phyloP scores from a whole-genome alignment of 179 eudicot species.

The Spinacia oleracea region DNA sequence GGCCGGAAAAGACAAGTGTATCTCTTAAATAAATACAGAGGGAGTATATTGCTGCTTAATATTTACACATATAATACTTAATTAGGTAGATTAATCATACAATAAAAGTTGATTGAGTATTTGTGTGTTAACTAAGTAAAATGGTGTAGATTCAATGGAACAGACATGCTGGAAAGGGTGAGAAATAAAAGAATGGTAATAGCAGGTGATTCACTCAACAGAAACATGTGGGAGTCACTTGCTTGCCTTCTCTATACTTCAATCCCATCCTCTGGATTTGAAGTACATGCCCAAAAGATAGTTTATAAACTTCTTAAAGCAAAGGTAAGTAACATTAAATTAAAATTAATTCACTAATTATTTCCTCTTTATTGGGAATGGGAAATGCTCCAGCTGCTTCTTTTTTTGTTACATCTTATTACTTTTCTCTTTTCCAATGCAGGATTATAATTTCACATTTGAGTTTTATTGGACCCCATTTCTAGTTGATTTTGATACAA shows the following conservation, averaged over 20 bases:
- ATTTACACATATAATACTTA: too few relatives aligned
- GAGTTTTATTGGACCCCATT: slow-evolving; percentile 56
- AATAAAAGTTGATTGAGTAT: too few relatives aligned
- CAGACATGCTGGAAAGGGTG: slow-evolving; percentile 36
- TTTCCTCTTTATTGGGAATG: too few relatives aligned
- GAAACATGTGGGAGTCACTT: slow-evolving; percentile 51
- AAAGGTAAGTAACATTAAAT: slow-evolving; percentile 34
- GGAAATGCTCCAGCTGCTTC: too few relatives aligned
- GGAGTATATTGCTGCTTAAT: too few relatives aligned
- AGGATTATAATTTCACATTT: slow-evolving; percentile 42
- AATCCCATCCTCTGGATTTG: slow-evolving; percentile 21
- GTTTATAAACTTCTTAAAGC: slow-evolving; percentile 29
- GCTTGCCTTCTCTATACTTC: slow-evolving; percentile 49
- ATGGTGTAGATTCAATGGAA: slow-evolving; percentile 41
- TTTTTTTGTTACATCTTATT: too few relatives aligned
- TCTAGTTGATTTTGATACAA: slow-evolving; percentile 29
- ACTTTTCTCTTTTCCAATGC: too few relatives aligned
- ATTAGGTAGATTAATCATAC: too few relatives aligned
- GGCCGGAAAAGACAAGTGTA: too few relatives aligned
- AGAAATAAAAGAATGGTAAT: slow-evolving; percentile 41
- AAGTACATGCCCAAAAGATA: slow-evolving; percentile 28
- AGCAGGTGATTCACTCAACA: slow-evolving; percentile 44
- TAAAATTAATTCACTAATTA: too few relatives aligned
- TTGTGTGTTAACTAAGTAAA: too few relatives aligned
- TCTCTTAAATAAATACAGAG: too few relatives aligned